Evolutionary conservation across 2,329 filamentous ascomycete species (phyloP), one percentile per base, ranked within the genome.

Genomic region (Penicillium janthinellum): DNA sequence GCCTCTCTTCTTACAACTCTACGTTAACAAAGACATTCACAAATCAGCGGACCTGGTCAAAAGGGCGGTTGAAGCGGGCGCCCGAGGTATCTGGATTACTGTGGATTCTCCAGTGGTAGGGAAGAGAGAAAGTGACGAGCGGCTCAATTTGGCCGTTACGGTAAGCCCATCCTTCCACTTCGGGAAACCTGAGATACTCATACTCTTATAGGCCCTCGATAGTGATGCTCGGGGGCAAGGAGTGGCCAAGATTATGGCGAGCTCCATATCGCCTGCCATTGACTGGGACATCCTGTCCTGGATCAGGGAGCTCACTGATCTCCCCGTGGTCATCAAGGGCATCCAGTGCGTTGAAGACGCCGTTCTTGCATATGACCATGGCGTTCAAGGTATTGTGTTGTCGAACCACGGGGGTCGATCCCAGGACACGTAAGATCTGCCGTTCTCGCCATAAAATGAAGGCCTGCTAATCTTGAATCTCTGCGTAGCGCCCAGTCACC

Each of bases 371-470:
- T 45, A 58, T 38, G 50, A 42, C 4, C 49, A 37, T 11, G 54
- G 55, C 5, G 53, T 58, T 2, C 44, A 61, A 31, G 59, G 59
- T 3, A 55, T 61, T 22, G 55, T 61, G 1, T 65, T 78, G 0
- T 73, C 71, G 0, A 78, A 77, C 22, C 75, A 78, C 47, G 75
- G 82, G 2, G 82, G 82, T 3, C 69, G 81, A 17, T 81, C 83
- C 41, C 70, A 79, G 50, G 82, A 84, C 61, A 67, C 75, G 74
- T 69, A 65, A 39, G 66, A 58, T 3, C 22, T 4, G 10, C 22
- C 25, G 25, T 31, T 8, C 7, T 4, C 2, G 1, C 22, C n/a
- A 4, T 2, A 51, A 12, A 37, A 5, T 45, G 7, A 12, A 5
- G 11, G 25, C 7, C 14, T 4, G 6, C 15, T 28, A 12, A 37